These are phyloP conservation scores for Mytilinidion resinicola DNA, from an alignment of 495 filamentous ascomycete species.

Conservation along the genomic window DNA sequence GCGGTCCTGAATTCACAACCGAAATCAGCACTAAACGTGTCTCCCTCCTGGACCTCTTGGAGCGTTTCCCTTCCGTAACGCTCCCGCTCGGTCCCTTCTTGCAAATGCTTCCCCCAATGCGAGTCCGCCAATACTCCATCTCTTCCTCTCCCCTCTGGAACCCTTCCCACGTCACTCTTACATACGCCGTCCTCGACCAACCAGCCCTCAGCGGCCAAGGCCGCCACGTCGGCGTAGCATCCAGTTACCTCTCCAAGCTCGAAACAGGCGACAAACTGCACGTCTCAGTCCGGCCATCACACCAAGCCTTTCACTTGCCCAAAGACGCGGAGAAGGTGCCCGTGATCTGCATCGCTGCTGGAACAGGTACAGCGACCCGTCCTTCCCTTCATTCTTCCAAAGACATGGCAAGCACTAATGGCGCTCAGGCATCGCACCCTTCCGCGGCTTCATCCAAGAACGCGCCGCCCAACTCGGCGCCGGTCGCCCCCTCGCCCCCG, in stretches of 20 bases:
- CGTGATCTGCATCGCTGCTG: slow-evolving; percentile 40
- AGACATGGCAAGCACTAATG: too few relatives aligned
- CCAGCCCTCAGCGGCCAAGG: slow-evolving; percentile 43
- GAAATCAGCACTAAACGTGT: slow-evolving; percentile 52
- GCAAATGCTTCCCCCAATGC: slow-evolving; percentile 65
- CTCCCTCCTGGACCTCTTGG: slow-evolving; percentile 60
- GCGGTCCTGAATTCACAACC: slow-evolving; percentile 25
- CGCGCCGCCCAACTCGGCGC: slow-evolving; percentile 24
- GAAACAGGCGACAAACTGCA: slow-evolving; percentile 54
- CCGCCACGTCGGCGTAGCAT: slow-evolving; percentile 30
- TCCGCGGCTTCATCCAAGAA: slow-evolving; percentile 36
- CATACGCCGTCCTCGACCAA: slow-evolving; percentile 57
- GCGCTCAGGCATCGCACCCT: slow-evolving; percentile 28
- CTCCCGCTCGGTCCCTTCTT: slow-evolving; percentile 59
- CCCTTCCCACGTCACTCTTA: slow-evolving; percentile 54
- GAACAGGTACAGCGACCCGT: slow-evolving; percentile 24
- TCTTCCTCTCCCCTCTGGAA: slow-evolving; percentile 64
- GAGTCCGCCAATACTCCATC: slow-evolving; percentile 71
- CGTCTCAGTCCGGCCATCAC: slow-evolving; percentile 51
- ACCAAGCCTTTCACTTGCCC: slow-evolving; percentile 58
- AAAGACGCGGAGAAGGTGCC: slow-evolving; percentile 49
- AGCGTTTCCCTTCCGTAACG: slow-evolving; percentile 48
- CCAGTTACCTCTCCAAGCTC: slow-evolving; percentile 37
- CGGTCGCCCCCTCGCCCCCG: slow-evolving; percentile 26
- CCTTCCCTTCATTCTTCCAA: not conserved